Conservation (phyloP, 805 yeast genomes). For the Candida parachauliodes region DNA sequence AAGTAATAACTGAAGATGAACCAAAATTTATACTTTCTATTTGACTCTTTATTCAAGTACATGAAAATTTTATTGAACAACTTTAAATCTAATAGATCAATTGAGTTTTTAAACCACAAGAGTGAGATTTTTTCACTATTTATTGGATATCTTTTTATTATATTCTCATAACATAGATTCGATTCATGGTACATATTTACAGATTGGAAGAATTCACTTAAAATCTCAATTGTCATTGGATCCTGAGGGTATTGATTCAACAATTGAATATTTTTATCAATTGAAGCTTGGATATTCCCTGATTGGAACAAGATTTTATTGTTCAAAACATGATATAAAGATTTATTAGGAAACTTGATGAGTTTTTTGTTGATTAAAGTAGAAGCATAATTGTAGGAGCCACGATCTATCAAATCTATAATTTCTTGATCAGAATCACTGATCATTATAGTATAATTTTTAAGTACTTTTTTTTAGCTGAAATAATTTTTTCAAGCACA, state of each 20-base stretch:
- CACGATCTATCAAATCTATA: constrained; percentile 45
- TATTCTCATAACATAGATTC: constrained; percentile 50
- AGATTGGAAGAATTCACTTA: constrained; percentile 43
- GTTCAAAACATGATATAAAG: constrained; percentile 49
- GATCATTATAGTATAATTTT: too few relatives aligned
- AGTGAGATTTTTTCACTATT: constrained; percentile 34
- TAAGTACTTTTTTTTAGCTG: too few relatives aligned
- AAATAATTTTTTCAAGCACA: too few relatives aligned
- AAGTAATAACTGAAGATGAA: constrained; percentile 53
- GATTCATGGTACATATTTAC: constrained; percentile 38
- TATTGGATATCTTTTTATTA: constrained; percentile 54
- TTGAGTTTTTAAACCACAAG: constrained; percentile 56
- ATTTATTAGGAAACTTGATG: constrained; percentile 53
- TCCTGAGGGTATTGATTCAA: constrained; percentile 49
- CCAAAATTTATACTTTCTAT: constrained; percentile 44
- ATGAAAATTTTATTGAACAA: constrained; percentile 54
- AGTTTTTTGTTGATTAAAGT: constrained; percentile 46
- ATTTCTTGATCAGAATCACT: constrained; percentile 26
- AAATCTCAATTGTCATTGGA: constrained; percentile 45
- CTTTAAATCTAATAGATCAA: constrained; percentile 44
- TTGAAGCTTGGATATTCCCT: constrained; percentile 32
- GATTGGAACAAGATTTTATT: constrained; percentile 29
- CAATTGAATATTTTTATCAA: constrained; percentile 25
- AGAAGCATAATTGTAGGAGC: constrained; percentile 53
- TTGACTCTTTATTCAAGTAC: constrained; percentile 30